A percentile compares a stretch with the other conserved stretches of the same genome.
These are phyloP conservation scores for Alternaria angustiovoidea DNA, from an alignment of 2,329 filamentous ascomycete species.

Conservation along the genomic window DNA sequence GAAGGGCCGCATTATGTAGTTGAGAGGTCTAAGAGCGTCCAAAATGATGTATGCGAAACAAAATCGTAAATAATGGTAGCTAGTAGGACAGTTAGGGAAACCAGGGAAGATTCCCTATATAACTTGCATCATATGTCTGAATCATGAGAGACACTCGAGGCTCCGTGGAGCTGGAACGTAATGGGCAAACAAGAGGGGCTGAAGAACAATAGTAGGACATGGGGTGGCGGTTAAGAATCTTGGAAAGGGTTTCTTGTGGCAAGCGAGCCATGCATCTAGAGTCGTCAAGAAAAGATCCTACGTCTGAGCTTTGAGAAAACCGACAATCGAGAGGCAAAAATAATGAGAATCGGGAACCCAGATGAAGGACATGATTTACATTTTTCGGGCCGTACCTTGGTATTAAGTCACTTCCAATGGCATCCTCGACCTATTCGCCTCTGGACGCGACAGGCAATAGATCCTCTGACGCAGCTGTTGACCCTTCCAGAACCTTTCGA, in stretches of 20 bases:
- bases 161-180: neutral
- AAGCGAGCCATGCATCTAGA: neutral
- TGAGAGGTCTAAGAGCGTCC: neutral
- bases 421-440: neutral
- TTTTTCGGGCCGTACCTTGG: neutral
- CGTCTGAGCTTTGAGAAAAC: neutral
- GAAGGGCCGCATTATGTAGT: constrained; percentile 6
- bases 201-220: constrained; percentile 13
- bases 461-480: neutral
- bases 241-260: neutral
- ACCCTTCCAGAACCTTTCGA: neutral
- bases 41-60: neutral
- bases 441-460: neutral
- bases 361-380: neutral
- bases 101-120: neutral
- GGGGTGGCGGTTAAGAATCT: neutral
- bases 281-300: neutral
- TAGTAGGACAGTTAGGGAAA: no score
- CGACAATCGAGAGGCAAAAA: neutral
- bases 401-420: neutral
- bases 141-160: neutral
- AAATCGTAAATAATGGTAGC: neutral
- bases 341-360: neutral
- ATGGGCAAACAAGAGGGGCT: neutral
- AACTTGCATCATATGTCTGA: neutral